A percentile compares a stretch with the other conserved stretches of the same genome.
phyloP scores from a whole-genome alignment of 2,329 filamentous ascomycete species.

The Talaromyces sp. region DNA sequence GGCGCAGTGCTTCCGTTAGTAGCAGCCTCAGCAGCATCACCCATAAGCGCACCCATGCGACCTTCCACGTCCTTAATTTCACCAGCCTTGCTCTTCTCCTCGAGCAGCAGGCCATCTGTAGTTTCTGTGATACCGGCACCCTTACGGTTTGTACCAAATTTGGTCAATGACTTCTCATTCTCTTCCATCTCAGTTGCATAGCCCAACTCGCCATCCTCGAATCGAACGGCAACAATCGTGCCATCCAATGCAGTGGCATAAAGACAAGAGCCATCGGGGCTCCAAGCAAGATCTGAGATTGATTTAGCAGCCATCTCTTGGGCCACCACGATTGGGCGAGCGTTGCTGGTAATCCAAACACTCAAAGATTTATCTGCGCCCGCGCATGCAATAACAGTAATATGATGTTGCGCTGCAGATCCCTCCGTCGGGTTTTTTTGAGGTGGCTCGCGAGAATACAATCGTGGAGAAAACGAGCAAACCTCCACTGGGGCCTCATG shows the following conservation, averaged over 20 bases:
- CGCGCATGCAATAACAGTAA: constrained; percentile 94
- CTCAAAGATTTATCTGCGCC: constrained; percentile 96
- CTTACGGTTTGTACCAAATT: constrained; percentile 85
- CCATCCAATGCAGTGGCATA: constrained; percentile 89
- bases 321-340: constrained; percentile 83
- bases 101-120: constrained; percentile 81
- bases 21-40: constrained; percentile 66
- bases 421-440: constrained; percentile 49
- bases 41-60: constrained; percentile 98
- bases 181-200: constrained; percentile 84
- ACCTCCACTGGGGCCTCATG: constrained; percentile 97
- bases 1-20: constrained; percentile 50
- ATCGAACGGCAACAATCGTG: constrained; percentile 77
- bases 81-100: constrained; percentile 88
- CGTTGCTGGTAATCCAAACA: constrained; percentile 97
- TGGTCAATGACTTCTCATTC: constrained; percentile 89
- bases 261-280: constrained; percentile 83
- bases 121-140: constrained; percentile 91
- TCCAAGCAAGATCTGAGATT: constrained; percentile 93
- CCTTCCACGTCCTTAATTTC: constrained; percentile 89
- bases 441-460: constrained; percentile 74
- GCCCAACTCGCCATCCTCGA: constrained; percentile 84
- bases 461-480: constrained; percentile 89
- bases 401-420: constrained; percentile 53
- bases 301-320: constrained; percentile 89